Evolutionary conservation across 331 rosid genomes (phyloP).

Genomic region (Arachis monticola): DNA sequence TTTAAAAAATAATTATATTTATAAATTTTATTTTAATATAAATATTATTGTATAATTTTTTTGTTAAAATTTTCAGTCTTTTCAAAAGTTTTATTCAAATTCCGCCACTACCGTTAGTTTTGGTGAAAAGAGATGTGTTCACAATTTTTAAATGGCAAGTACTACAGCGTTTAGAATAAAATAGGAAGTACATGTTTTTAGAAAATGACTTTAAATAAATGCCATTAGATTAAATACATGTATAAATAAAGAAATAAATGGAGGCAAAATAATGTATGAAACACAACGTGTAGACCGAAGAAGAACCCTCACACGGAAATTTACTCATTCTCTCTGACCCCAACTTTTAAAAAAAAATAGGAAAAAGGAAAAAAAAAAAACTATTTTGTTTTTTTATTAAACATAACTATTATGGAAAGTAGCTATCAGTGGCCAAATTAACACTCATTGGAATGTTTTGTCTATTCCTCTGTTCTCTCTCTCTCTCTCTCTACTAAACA

Average conservation of each 20-base stretch:
- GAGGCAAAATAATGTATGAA: slow-evolving; percentile 11
- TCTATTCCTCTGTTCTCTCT: not conserved
- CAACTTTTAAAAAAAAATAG: too few relatives aligned
- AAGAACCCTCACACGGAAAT: slow-evolving; percentile 35
- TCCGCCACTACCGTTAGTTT: too few relatives aligned
- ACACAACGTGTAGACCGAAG: slow-evolving; percentile 17
- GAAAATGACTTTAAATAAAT: not conserved
- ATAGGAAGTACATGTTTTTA: too few relatives aligned
- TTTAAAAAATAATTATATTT: too few relatives aligned
- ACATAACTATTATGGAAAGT: not conserved
- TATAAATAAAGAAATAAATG: not conserved
- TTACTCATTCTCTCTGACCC: slow-evolving; percentile 34
- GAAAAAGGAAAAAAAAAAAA: too few relatives aligned
- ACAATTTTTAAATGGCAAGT: too few relatives aligned
- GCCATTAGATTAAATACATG: not conserved
- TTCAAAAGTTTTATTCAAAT: too few relatives aligned
- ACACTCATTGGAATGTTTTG: slow-evolving; percentile 4
- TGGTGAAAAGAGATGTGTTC: too few relatives aligned
- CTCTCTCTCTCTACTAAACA: not conserved
- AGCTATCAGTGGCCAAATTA: slow-evolving; percentile 33
- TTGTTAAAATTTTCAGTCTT: too few relatives aligned
- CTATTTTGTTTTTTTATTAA: not conserved
- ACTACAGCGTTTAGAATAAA: too few relatives aligned
- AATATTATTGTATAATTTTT: too few relatives aligned
- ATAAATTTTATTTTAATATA: too few relatives aligned